Evolutionary conservation across 192 early-diverging fungal species (phyloP).

Genomic region (Podila horticola): DNA sequence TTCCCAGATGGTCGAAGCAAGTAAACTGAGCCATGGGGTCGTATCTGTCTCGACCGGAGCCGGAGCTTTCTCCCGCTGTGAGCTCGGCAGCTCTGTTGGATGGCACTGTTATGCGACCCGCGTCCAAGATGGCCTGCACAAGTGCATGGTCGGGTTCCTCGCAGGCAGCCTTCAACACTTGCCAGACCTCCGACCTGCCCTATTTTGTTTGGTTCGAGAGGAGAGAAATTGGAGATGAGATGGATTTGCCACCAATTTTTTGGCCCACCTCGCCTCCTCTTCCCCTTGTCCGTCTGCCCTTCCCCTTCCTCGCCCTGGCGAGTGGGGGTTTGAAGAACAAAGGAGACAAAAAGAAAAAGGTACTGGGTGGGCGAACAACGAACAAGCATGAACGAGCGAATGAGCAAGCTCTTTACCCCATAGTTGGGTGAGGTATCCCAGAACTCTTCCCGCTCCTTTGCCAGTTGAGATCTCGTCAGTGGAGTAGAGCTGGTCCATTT

Average conservation of each 20-base stretch:
- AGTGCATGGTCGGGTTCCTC: neutral
- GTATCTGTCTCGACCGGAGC: neutral
- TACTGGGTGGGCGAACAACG: neutral
- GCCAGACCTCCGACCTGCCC: conserved; percentile 6
- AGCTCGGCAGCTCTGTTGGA: conserved; percentile 2
- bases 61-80: neutral
- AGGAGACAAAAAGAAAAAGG: neutral
- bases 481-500: neutral
- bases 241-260: neutral
- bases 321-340: neutral
- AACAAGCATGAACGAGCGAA: neutral
- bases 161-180: conserved; percentile 5
- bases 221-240: neutral
- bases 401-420: neutral
- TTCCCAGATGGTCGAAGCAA: conserved; percentile 2
- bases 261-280: too few relatives aligned
- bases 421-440: conserved; percentile 9
- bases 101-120: conserved; percentile 4
- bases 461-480: conserved; percentile 2
- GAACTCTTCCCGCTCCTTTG: conserved; percentile 5
- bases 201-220: neutral
- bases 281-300: too few relatives aligned
- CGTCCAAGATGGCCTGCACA: conserved; percentile 8
- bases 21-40: conserved; percentile 2
- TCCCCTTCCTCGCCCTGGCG: too few relatives aligned